Base-by-base conservation (phyloP, 2,329 filamentous ascomycete genomes). In the Bretziella fagacearum region DNA sequence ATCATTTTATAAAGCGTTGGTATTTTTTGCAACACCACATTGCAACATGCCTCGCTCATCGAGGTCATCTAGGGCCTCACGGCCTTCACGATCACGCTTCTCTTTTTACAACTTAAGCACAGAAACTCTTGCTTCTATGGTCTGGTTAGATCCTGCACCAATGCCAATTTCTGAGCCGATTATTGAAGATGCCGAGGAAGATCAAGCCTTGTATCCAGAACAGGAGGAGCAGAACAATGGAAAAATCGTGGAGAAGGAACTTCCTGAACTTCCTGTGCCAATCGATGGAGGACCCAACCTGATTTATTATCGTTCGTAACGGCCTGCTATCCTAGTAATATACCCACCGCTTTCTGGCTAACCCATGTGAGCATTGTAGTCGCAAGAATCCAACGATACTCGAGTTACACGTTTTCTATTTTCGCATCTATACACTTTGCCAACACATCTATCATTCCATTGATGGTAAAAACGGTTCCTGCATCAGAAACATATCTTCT, bases 401-500 rank as follows among this genome's bases (percentile, higher is more conserved):
- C 85, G 1, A 85, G 82, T 54, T 93, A 94, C 65, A 77, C 82
- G 53, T 87, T 84, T 57, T 76, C 75, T 52, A 65, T 84, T 54
- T 93, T 89, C 65, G 71, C 80, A 27, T 69, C 75, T 25, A 69
- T 91, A 49, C 86, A 93, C 64, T 67, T 91, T 52, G 70, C 78
- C 56, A 93, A 87, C 56, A 89, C 84, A 27, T 84, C 84, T 6
- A 60, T 93, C 36, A 79, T 93, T 53, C 86, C 85, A 0, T 73
- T 91, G 30, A 55, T 79, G 43, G 84, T 82, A 33, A 74, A 70
- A 49, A 84, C 81, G 39, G 74, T 91, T 5, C 66, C 79, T 6
- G 73, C 77, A 45, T 82, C 82, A 51, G 87, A 95, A 59, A 78
- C 77, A 43, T 93, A 86, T 62, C 77, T 96, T 42, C 79, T 96